Evolutionary conservation across 306 rosid genomes (phyloP), one percentile per base, ranked within the genome.

Genomic region (Fagus sylvatica): DNA sequence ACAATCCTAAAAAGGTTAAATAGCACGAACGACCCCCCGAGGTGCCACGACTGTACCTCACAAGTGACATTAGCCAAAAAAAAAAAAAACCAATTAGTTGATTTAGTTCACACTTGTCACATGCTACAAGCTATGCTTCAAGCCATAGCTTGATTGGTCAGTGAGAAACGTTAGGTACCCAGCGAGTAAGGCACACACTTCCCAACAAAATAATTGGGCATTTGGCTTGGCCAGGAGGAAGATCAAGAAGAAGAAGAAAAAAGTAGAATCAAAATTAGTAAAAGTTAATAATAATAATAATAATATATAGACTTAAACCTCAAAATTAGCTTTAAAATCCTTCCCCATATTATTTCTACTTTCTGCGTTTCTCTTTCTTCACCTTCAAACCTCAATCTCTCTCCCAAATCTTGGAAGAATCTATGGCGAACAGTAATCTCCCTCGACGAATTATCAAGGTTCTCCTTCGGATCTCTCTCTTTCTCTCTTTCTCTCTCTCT

Each of bases 371-470:
- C 71, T 17, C 15, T 39, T 13, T 61, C 16, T 61, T 61, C 68
- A 12, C n/a, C 40, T 61, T 4, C n/a, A 12, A 33, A 5, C 68
- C 4, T 33, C 41, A 6, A 6, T 46, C 32, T 17, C n/a, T 33
- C n/a, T 61, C 41, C 5, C n/a, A 4, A 13, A 13, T 61, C 22
- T 32, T 61, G 6, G 19, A 62, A 17, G 49, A 40, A 34, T 65
- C 71, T 13, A 94, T 94, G 97, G 97, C 97, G 32, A 92, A 89
- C 90, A 90, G 97, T 79, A 94, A 88, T 77, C 98, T 92, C 69
- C 97, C 98, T 57, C 97, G 95, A 71, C 79, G 98, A 84, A 94
- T 94, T 87, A 92, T 94, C 86, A 87, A 87, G 90, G 88, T 87
- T 79, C 11, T 74, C 75, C 16, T 37, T 65, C 62, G 61, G 67